A percentile compares a stretch with the other conserved stretches of the same genome.
Conservation (phyloP, 2,329 filamentous ascomycete species). For the Huntiella savannae region DNA sequence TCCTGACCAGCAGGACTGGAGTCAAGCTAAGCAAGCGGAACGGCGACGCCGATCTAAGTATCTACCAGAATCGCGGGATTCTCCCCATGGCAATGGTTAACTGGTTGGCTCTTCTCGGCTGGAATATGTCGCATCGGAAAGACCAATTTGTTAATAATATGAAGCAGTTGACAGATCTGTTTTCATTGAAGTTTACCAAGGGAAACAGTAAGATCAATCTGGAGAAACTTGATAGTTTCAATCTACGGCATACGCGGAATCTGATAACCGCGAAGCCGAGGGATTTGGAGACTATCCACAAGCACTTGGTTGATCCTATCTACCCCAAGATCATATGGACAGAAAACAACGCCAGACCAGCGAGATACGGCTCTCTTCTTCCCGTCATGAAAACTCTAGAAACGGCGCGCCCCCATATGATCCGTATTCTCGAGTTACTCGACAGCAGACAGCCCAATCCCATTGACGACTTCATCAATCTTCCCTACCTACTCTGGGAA, state of each 20-base stretch:
- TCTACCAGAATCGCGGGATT: slow-evolving; percentile 28
- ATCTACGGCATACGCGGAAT: slow-evolving; percentile 40
- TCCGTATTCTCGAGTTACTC: slow-evolving; percentile 9
- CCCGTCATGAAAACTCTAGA: background rate
- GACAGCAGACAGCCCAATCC: slow-evolving; percentile 11
- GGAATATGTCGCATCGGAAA: slow-evolving; percentile 42
- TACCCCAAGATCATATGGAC: background rate
- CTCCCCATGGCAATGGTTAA: slow-evolving; percentile 51
- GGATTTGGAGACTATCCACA: slow-evolving; percentile 8
- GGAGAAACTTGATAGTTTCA: slow-evolving; percentile 63
- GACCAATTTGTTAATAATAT: slow-evolving; percentile 53
- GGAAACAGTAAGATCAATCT: slow-evolving; percentile 72
- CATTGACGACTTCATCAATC: slow-evolving; percentile 14
- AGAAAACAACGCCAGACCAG: background rate
- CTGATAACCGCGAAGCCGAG: slow-evolving; percentile 15
- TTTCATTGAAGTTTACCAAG: slow-evolving; percentile 74
- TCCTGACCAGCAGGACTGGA: slow-evolving; percentile 48
- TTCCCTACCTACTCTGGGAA: slow-evolving; percentile 23
- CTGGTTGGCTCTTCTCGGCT: slow-evolving; percentile 63
- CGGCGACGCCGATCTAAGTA: slow-evolving; percentile 27
- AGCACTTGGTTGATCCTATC: slow-evolving; percentile 12
- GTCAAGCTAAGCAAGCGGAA: slow-evolving; percentile 80
- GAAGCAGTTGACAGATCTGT: slow-evolving; percentile 44
- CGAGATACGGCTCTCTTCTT: background rate
- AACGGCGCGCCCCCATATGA: slow-evolving; percentile 7